Percentiles rank a stretch among this genome's conserved stretches.
phyloP scores from a whole-genome alignment of 176 grass and related monocot genomes.

The Stipa capillata region DNA sequence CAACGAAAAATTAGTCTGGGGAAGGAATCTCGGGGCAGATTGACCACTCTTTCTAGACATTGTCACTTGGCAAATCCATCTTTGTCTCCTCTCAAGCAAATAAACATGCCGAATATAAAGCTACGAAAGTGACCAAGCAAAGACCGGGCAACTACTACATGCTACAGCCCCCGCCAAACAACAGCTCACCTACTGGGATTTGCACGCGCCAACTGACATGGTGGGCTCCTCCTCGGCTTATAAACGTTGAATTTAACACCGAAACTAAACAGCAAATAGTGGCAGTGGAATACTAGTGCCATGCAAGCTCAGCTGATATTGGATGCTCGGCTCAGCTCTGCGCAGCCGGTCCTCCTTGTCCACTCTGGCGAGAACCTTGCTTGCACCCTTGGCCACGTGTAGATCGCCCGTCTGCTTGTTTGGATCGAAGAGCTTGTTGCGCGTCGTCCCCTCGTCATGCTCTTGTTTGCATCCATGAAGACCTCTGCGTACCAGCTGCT shows the following conservation, averaged over 20 bases:
- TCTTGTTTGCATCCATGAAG: neutral
- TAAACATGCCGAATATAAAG: neutral
- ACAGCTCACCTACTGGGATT: constrained; percentile 41
- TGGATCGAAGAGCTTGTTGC: neutral
- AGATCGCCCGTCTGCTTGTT: constrained; percentile 1
- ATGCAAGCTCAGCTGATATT: neutral
- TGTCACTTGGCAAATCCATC: constrained; percentile 25
- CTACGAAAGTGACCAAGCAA: neutral
- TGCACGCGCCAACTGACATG: constrained; percentile 4
- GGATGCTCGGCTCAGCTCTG: neutral
- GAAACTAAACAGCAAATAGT: neutral
- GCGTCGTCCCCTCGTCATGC: neutral
- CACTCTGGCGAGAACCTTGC: neutral
- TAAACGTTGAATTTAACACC: neutral
- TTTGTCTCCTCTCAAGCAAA: constrained; percentile 17
- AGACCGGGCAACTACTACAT: neutral
- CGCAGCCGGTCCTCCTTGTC: neutral
- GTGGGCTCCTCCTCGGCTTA: neutral
- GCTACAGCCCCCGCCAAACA: constrained; percentile 2
- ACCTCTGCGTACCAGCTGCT: neutral
- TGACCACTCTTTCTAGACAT: neutral
- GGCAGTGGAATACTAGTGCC: neutral
- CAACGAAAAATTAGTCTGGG: constrained; percentile 1
- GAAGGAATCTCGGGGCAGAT: neutral
- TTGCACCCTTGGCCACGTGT: constrained; percentile 16